A percentile compares a stretch with the other conserved stretches of the same genome.
Conservation (phyloP, 495 filamentous ascomycete species). For the Tuber brumale region DNA sequence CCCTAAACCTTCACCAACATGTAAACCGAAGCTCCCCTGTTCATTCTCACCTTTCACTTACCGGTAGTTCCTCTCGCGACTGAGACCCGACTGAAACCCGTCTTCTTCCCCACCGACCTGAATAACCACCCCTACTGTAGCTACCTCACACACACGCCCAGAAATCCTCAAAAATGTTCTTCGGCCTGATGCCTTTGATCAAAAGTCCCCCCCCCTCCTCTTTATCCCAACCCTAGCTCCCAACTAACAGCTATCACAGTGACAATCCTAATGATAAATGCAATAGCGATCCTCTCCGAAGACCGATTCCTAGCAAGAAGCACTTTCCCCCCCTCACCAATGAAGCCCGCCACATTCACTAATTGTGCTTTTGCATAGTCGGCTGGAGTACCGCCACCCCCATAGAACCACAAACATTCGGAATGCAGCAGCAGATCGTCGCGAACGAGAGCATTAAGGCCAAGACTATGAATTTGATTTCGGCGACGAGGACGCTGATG, state of each 20-base stretch:
- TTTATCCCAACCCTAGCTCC: constrained; percentile 9
- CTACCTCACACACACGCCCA: neutral
- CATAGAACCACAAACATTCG: constrained; percentile 41
- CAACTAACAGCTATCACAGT: constrained; percentile 31
- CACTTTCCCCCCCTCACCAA: constrained; percentile 47
- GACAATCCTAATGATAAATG: constrained; percentile 76
- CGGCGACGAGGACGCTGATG: constrained; percentile 86
- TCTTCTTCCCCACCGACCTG: neutral
- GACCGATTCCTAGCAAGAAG: constrained; percentile 94
- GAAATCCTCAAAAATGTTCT: constrained; percentile 27
- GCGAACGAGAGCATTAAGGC: constrained; percentile 63
- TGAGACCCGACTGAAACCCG: no score
- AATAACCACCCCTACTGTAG: neutral
- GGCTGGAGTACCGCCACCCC: constrained; percentile 51
- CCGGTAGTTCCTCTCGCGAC: neutral
- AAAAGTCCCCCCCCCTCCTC: constrained; percentile 26
- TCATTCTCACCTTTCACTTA: neutral
- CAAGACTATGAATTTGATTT: constrained; percentile 80
- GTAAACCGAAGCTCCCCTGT: neutral
- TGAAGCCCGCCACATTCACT: neutral
- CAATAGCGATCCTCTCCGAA: constrained; percentile 91
- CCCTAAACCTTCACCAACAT: neutral
- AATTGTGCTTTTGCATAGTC: constrained; percentile 35
- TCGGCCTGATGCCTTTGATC: constrained; percentile 37
- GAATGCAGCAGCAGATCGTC: constrained; percentile 23